Base-by-base conservation (phyloP, 768 basidiomycete genomes). In the Rhizopogon vinicolor region DNA sequence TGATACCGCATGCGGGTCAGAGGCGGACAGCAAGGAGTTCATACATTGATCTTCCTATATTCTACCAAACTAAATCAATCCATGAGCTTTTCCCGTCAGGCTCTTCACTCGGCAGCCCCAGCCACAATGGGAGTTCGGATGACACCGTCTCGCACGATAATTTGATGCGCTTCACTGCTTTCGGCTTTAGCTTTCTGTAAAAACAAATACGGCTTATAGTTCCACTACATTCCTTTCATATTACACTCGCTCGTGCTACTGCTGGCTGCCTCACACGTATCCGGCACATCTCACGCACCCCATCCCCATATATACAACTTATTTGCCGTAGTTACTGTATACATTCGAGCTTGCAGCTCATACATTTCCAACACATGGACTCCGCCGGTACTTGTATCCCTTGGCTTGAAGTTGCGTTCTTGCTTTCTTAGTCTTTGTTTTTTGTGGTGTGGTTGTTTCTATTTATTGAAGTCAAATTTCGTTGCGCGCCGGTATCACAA, bases 1-100 rank as follows among this genome's bases (percentile, higher is more conserved):
- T 8, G 42, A 58, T 7, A 41, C 45, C 14, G 50, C 48, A 7
- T 63, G 57, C 16, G 62, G 61, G 2, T 55, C 44, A 46, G 60
- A 62, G 1, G 55, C 51, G 12, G 54, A 55, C 13, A 58, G 59
- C 37, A 49, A 52, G 10, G 49, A 42, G 7, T 19, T 63, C 42
- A 13, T 49, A 35, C 33, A 1, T 14, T 49, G 9, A 22, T 16
- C 12, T 13, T 33, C 31, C 31, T 10, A 1, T 16, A 3, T 16
- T 14, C 33, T 14, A 16, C 4, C 46, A 2, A 33, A 19, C 31
- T 33, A 48, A 13, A 48, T 35, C 13, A 49, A 37, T 49, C 46
- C 19, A 37, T 5, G 46, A 49, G 46, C 18, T 18, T 7, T n/a
- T 19, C 19, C 35, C 33, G 13, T 48, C 19, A 49, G 46, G 46